Percentiles rank a stretch among this genome's conserved stretches.
Conservation (phyloP, 495 filamentous ascomycete species). For the Melanomma pulvis-pyrius region DNA sequence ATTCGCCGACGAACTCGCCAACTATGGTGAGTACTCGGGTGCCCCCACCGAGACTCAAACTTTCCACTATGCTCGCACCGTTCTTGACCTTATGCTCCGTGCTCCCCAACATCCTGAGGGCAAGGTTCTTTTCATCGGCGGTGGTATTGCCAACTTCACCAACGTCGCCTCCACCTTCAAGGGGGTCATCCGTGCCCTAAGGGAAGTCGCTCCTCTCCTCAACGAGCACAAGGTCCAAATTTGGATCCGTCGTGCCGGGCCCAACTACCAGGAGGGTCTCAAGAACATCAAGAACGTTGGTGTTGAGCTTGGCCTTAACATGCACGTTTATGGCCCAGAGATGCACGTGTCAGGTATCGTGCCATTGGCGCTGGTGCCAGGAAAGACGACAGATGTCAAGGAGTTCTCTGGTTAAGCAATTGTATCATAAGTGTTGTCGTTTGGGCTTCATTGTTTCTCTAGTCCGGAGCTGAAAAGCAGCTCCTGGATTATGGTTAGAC, state of each 20-base stretch:
- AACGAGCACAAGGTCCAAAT: slow-evolving; percentile 98
- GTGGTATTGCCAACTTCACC: slow-evolving; percentile 99
- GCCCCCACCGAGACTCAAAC: slow-evolving; percentile 98
- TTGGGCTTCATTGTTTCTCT: slow-evolving; percentile 4
- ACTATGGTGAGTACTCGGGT: slow-evolving; percentile 99
- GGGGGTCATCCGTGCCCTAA: slow-evolving; percentile 95
- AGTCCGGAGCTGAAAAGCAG: background rate
- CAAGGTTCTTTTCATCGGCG: slow-evolving; percentile 98
- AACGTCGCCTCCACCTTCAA: slow-evolving; percentile 97
- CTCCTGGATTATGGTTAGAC: slow-evolving; percentile 21
- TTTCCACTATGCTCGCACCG: slow-evolving; percentile 95
- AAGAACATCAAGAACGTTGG: slow-evolving; percentile 99
- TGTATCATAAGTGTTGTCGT: slow-evolving; percentile 15
- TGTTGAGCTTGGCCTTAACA: slow-evolving; percentile 86
- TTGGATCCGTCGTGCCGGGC: slow-evolving; percentile 98
- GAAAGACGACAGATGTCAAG: slow-evolving; percentile 57
- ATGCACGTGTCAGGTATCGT: slow-evolving; percentile 82
- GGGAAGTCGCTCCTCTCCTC: slow-evolving; percentile 82
- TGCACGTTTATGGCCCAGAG: slow-evolving; percentile 97
- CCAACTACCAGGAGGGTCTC: slow-evolving; percentile 99
- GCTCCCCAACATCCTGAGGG: slow-evolving; percentile 82
- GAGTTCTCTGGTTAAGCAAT: slow-evolving; percentile 49
- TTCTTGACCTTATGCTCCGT: slow-evolving; percentile 97
- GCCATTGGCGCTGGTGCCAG: slow-evolving; percentile 61
- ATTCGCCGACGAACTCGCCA: slow-evolving; percentile 94